Conservation (phyloP, 2,329 filamentous ascomycete species). For the Arthrinium phaeospermum region DNA sequence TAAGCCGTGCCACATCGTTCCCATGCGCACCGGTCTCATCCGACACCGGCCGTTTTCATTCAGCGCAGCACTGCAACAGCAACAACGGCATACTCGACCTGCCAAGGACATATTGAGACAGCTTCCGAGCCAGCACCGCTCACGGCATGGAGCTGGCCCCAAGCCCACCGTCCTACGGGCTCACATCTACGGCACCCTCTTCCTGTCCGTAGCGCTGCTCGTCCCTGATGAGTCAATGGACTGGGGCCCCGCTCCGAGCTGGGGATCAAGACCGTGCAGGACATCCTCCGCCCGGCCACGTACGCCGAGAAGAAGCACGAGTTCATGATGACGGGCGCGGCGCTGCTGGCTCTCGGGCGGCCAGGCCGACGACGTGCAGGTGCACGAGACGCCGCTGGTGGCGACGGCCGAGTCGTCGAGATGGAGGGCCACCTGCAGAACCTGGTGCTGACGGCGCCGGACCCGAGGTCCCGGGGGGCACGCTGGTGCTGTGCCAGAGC, state of each 20-base stretch:
- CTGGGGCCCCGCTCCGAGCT: conserved; percentile 19
- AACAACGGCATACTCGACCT: not conserved
- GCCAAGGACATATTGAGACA: too few species aligned
- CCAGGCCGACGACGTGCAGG: not conserved
- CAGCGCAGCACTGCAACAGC: not conserved
- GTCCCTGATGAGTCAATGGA: conserved; percentile 25
- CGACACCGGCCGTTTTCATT: not conserved
- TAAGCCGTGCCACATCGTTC: not conserved
- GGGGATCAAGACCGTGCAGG: conserved; percentile 23
- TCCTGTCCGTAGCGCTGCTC: conserved; percentile 28
- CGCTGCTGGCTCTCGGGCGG: not conserved
- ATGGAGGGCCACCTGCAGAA: conserved; percentile 24
- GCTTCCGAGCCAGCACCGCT: not conserved
- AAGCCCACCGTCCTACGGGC: conserved; percentile 21
- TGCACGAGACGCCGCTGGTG: conserved; percentile 20
- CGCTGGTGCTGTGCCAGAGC: conserved; percentile 27
- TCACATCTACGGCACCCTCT: conserved; percentile 28
- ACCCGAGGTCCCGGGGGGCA: conserved; percentile 28
- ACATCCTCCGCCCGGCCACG: conserved; percentile 22
- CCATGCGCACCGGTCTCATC: not conserved
- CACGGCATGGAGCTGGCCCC: not conserved
- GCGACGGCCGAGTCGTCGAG: conserved; percentile 18
- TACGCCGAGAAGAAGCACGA: not conserved
- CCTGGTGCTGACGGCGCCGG: conserved; percentile 26
- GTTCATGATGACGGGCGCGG: conserved; percentile 22